These are phyloP conservation scores for Lichtheimia ornata DNA, from an alignment of 371 early-diverging fungal genomes.

Conservation along the genomic window DNA sequence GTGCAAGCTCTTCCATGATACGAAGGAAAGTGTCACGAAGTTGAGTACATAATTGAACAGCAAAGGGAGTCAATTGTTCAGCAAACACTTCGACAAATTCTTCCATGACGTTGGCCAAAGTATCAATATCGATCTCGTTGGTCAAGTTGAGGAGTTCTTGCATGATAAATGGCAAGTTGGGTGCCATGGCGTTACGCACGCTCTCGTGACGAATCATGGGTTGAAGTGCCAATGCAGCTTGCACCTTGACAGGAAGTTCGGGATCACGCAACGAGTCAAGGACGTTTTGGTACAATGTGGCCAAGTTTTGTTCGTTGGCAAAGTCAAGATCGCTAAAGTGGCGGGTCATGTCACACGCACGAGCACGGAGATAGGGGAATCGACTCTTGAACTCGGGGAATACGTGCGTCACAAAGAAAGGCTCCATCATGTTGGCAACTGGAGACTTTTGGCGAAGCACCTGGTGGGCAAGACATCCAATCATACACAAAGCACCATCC, in stretches of 20 bases:
- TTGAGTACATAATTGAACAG: slow-evolving; percentile 83
- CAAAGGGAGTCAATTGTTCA: slow-evolving; percentile 86
- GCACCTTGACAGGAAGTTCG: slow-evolving; percentile 84
- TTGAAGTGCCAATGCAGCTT: slow-evolving; percentile 79
- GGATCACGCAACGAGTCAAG: slow-evolving; percentile 69
- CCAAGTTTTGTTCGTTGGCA: slow-evolving; percentile 48
- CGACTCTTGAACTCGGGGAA: slow-evolving; percentile 85
- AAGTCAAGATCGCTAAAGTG: slow-evolving; percentile 46
- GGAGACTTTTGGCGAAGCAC: slow-evolving; percentile 69
- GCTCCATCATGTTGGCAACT: slow-evolving; percentile 67
- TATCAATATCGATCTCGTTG: slow-evolving; percentile 89
- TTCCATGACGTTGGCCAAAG: slow-evolving; percentile 84
- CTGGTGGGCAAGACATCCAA: slow-evolving; percentile 64
- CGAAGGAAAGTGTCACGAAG: slow-evolving; percentile 83
- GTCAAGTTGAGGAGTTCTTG: slow-evolving; percentile 79
- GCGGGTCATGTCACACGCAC: slow-evolving; percentile 48
- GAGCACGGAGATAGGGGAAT: slow-evolving; percentile 77
- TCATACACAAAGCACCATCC: slow-evolving; percentile 89
- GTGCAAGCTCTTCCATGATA: slow-evolving; percentile 68
- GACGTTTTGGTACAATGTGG: slow-evolving; percentile 62
- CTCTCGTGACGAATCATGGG: slow-evolving; percentile 74
- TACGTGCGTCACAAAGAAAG: slow-evolving; percentile 80
- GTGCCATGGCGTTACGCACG: slow-evolving; percentile 73
- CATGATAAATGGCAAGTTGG: slow-evolving; percentile 82
- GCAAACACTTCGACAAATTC: slow-evolving; percentile 88